Evolutionary conservation across 257 asterid species (phyloP), one percentile per base, ranked within the genome.

Genomic region (Dorcoceras hygrometricum): DNA sequence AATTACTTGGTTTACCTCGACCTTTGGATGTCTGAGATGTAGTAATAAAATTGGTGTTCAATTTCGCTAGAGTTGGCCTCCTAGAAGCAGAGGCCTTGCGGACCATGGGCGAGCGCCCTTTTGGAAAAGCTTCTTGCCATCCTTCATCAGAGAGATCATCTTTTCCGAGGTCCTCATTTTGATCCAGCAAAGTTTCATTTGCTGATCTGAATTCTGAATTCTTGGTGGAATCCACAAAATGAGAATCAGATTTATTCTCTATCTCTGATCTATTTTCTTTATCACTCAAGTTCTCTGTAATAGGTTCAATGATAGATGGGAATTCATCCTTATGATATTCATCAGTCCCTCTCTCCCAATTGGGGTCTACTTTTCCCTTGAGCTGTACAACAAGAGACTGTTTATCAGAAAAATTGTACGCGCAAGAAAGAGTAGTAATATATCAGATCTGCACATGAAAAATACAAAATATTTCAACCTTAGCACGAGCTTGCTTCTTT

Each of bases 81-180:
- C 84, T 81, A 12, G 95, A 84, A 75, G 80, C 79, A 67, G 86
- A 73, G 62, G 86, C 69, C 80, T 87, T 87, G 65, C 94, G 91
- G 55, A 79, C 72, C 72, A 67, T 60, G 6, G 67, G 66, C 18
- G 93, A 80, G 39, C 97, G 91, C 10, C 96, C 91, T 79, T 84
- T 90, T 19, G 93, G 95, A 29, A 76, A 63, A 78, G 97, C 97
- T 78, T 90, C 97, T 80, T 87, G 97, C 97, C 97, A 90, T 66
- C 97, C 97, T 82, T 86, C 95, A 48, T 78, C 97, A 19, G 87
- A 86, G 43, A 67, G 43, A 19, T 83, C 88, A 19, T 79, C 95
- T 23, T 75, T 75, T 22, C 57, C 87, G 62, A 73, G 55, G n/a
- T 66, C 80, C 25, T 78, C 86, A 51, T 27, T 82, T 68, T 73